Evolutionary conservation across 257 asterid genomes (phyloP), one percentile per base, ranked within the genome.

Genomic region (Rauvolfia tetraphylla): DNA sequence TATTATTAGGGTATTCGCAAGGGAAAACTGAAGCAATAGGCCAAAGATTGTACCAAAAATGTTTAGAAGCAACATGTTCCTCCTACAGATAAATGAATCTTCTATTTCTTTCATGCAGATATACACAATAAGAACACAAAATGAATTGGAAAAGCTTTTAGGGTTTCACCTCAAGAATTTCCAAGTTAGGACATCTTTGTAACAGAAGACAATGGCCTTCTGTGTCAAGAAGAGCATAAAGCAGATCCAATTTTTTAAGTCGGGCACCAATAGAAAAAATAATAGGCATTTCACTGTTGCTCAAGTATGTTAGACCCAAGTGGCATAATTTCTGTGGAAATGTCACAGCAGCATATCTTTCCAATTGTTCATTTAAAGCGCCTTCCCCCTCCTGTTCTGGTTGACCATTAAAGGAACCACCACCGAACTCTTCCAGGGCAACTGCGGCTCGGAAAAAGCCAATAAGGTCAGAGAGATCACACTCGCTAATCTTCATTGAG

Each of bases 151-250:
- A 34, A 61, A 68, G 78, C 71, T 54, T 72, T 62, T 56, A 0
- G 56, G 61, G 31, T 70, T 75, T 83, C 79, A 92, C 98, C 96
- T 89, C 94, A 36, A 93, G 96, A 78, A 84, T 9, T 83, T 91
- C 97, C 90, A 93, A 83, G 87, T 91, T 93, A 56, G 93, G 90
- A 75, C 98, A 93, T 80, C 75, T 89, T 51, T 71, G 86, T 76
- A 93, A 81, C 63, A 93, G 79, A 76, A 72, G 79, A 81, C 95
- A 91, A 75, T 93, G 97, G 76, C 90, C 91, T 85, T 91, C 96
- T 29, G 98, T 93, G 80, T 93, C 93, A 71, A 93, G 96, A 80
- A 91, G 73, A 75, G 97, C 97, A 79, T 87, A 93, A 3, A 91
- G 92, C 83, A 89, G 97, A 78, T 93, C 98, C 92, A 93, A 58